phyloP scores from a whole-genome alignment of 805 yeast genomes.

The Torulaspora indica region DNA sequence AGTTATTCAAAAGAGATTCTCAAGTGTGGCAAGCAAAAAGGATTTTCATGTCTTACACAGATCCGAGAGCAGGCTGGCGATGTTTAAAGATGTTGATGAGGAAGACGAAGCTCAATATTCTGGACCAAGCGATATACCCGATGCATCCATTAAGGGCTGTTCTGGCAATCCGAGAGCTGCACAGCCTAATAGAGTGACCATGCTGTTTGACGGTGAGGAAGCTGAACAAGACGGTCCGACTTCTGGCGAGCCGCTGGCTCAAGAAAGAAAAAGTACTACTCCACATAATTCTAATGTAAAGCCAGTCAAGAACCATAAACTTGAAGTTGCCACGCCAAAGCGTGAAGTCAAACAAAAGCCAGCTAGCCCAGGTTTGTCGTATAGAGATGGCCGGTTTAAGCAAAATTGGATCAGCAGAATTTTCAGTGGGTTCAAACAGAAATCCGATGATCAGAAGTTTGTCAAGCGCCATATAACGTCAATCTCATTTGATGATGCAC shows the following conservation, averaged over 20 bases:
- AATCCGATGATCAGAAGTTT: slow-evolving; percentile 9
- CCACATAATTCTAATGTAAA: slow-evolving; percentile 2
- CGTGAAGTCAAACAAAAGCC: slow-evolving; percentile 2
- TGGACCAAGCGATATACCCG: background rate
- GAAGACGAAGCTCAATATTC: slow-evolving; percentile 8
- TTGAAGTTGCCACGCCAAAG: background rate
- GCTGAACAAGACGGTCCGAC: slow-evolving; percentile 1
- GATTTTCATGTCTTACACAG: slow-evolving; percentile 10
- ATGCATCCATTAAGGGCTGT: slow-evolving; percentile 1
- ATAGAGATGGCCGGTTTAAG: slow-evolving; percentile 3
- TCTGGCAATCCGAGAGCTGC: slow-evolving; percentile 9
- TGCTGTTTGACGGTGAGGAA: slow-evolving; percentile 27
- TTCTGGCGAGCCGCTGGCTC: background rate
- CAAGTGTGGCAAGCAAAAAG: slow-evolving; percentile 15
- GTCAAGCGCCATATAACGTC: slow-evolving; percentile 23
- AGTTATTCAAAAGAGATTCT: slow-evolving; percentile 25
- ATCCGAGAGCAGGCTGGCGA: slow-evolving; percentile 26
- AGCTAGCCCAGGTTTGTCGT: background rate
- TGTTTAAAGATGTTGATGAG: slow-evolving; percentile 35
- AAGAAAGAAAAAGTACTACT: background rate
- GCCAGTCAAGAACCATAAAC: background rate
- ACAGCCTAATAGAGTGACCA: slow-evolving; percentile 27
- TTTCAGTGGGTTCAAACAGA: slow-evolving; percentile 20
- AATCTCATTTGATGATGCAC: slow-evolving; percentile 31
- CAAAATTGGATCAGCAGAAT: slow-evolving; percentile 29